Evolutionary conservation across 208 protist species (phyloP), one percentile per base, ranked within the genome.

Genomic region (Kentomonas sorsogonicus): DNA sequence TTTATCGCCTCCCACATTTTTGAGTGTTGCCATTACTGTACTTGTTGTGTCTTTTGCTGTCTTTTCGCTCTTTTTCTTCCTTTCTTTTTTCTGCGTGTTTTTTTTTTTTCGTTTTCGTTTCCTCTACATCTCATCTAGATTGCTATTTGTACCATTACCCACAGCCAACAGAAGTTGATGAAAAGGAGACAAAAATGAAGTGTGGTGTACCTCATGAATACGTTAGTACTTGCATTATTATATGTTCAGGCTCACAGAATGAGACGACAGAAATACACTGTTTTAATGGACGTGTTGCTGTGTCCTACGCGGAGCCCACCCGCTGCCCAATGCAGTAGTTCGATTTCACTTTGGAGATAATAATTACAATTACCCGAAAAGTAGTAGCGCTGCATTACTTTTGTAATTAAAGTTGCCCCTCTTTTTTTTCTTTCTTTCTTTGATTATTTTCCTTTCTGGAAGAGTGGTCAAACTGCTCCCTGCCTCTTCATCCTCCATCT

Each of bases 371-470:
- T 5, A 5, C 5, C 11, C 11, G 33, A 5, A 11, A 36, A 11
- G 33, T 36, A 15, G 33, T 11, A 15, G 7, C 33, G 47, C 34
- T 0, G 2, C 23, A 13, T 36, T 53, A 40, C 34, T 54, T 60
- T 60, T 67, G 4, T 54, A 31, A 26, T 53, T 25, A 51, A 23
- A 46, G 41, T 22, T 46, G 41, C 5, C n/a, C 41, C 3, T 45
- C 53, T 60, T 45, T 34, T n/a, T 47, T 60, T 22, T 44, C 50
- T 47, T 52, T 55, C 23, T 68, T 68, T 60, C 51, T 45, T 61
- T 30, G 0, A 34, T 57, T 56, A 2, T 38, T 38, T 11, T 38
- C 33, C 7, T n/a, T 25, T n/a, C 6, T 46, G 7, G 11, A 15
- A 29, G 23, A 23, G 22, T 9, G 5, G n/a, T n/a, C n/a, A n/a